Percentiles rank a stretch among this genome's conserved stretches.
Conservation (phyloP, 2,329 filamentous ascomycete genomes). For the Pseudopithomyces maydicus region DNA sequence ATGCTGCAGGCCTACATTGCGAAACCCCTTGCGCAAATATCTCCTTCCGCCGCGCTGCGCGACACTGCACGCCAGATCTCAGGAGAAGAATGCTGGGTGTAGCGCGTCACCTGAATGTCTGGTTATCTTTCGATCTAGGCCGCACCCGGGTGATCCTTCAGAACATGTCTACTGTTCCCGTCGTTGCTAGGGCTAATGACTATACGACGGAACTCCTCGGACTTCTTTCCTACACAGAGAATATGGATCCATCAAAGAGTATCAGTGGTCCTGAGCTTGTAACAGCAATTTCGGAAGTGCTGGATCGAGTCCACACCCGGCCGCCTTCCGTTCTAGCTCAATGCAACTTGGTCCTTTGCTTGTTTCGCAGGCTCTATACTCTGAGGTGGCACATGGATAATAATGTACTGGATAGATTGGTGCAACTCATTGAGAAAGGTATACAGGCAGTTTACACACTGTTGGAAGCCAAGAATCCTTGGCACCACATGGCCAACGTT, state of each 20-base stretch:
- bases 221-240: slow-evolving; percentile 59
- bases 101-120: slow-evolving; percentile 63
- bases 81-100: slow-evolving; percentile 55
- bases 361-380: slow-evolving; percentile 60
- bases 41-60: slow-evolving; percentile 9
- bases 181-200: slow-evolving; percentile 47
- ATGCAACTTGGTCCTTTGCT: slow-evolving; percentile 61
- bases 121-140: slow-evolving; percentile 65
- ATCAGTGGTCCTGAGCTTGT: slow-evolving; percentile 52
- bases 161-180: slow-evolving; percentile 51
- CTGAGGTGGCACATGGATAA: slow-evolving; percentile 54
- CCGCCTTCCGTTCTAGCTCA: slow-evolving; percentile 56
- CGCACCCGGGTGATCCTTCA: slow-evolving; percentile 58
- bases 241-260: slow-evolving; percentile 58
- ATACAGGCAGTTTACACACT: slow-evolving; percentile 56
- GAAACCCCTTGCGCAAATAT: slow-evolving; percentile 39
- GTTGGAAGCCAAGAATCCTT: slow-evolving; percentile 53
- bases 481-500: slow-evolving; percentile 66
- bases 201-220: slow-evolving; percentile 57
- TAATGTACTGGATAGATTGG: slow-evolving; percentile 48
- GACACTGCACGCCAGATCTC: slow-evolving; percentile 43
- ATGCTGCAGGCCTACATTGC: slow-evolving; percentile 57
- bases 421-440: slow-evolving; percentile 52
- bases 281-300: slow-evolving; percentile 47
- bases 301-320: slow-evolving; percentile 48